phyloP scores from a whole-genome alignment of 2,329 filamentous ascomycete genomes.

The Monilinia fructicola region DNA sequence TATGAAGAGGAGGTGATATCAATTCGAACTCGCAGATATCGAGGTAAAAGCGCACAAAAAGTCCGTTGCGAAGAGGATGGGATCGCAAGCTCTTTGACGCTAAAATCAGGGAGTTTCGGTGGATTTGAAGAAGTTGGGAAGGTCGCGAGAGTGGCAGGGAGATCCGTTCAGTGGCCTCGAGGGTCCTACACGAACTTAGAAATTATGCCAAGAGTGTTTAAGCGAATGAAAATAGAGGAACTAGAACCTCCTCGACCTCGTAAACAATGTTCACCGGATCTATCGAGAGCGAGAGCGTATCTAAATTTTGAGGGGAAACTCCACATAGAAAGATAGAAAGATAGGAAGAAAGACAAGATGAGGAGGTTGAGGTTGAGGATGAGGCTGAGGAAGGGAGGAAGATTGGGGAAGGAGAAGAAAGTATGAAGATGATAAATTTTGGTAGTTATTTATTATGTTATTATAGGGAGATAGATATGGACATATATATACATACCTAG shows the following conservation, averaged over 20 bases:
- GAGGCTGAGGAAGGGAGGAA: background rate
- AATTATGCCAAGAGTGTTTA: slow-evolving; percentile 25
- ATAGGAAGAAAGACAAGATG: background rate
- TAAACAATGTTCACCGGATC: slow-evolving; percentile 2
- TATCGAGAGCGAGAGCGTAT: background rate
- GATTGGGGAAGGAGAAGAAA: background rate
- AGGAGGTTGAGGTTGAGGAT: background rate
- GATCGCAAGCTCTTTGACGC: slow-evolving; percentile 24
- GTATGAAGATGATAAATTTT: background rate
- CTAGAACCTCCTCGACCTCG: slow-evolving; percentile 1
- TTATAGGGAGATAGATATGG: no score
- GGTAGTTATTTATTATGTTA: background rate
- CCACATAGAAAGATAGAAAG: background rate
- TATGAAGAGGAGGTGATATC: slow-evolving; percentile 30
- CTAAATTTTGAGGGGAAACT: slow-evolving; percentile 13
- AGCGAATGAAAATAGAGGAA: slow-evolving; percentile 22
- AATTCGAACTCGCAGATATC: slow-evolving; percentile 31
- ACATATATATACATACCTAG: background rate
- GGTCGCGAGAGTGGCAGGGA: slow-evolving; percentile 24
- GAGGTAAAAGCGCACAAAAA: slow-evolving; percentile 7
- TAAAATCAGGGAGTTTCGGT: slow-evolving; percentile 24
- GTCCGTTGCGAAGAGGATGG: slow-evolving; percentile 11
- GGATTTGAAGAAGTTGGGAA: slow-evolving; percentile 22
- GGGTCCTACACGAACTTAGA: slow-evolving; percentile 25
- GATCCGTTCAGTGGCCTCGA: slow-evolving; percentile 21